Conservation (phyloP, 108 stramenopile genomes). For the Pinguiococcus pyrenoidosus region DNA sequence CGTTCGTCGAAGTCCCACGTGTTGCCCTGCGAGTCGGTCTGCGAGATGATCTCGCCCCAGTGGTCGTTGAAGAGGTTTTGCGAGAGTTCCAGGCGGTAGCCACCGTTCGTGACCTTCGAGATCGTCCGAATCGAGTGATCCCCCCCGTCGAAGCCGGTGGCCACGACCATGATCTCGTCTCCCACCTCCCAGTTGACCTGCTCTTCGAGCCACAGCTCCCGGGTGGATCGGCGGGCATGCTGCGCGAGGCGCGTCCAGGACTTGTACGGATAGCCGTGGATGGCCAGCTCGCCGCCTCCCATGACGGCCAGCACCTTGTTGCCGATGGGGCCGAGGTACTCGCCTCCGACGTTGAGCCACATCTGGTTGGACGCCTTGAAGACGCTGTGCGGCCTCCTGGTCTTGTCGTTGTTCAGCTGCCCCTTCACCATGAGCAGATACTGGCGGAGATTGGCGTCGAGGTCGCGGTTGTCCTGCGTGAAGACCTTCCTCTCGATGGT, state of each 20-base stretch:
- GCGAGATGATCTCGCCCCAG: conserved; percentile 1
- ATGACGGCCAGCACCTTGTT: too few species aligned
- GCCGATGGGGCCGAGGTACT: background rate
- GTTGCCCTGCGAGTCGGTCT: background rate
- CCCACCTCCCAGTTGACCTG: conserved; percentile 17
- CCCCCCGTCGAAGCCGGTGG: background rate
- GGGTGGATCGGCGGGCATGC: background rate
- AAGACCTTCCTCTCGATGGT: too few species aligned
- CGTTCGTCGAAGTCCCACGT: conserved; percentile 7
- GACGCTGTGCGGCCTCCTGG: conserved; percentile 21
- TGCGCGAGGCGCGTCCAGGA: conserved; percentile 4
- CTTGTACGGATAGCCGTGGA: conserved; percentile 4
- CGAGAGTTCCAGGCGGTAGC: background rate
- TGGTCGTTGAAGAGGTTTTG: conserved; percentile 1
- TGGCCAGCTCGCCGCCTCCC: too few species aligned
- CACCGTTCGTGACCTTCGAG: background rate
- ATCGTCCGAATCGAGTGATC: conserved; percentile 7
- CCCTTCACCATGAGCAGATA: too few species aligned
- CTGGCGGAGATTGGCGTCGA: too few species aligned
- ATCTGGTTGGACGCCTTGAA: conserved; percentile 7
- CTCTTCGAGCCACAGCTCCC: background rate
- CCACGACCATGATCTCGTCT: conserved; percentile 3
- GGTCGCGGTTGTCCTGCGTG: conserved; percentile 18
- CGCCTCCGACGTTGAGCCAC: conserved; percentile 14
- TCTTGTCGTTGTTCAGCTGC: conserved; percentile 4